These are phyloP conservation scores for Globisporangium rhizosaccharum DNA, from an alignment of 352 stramenopile species.

Conservation along the genomic window DNA sequence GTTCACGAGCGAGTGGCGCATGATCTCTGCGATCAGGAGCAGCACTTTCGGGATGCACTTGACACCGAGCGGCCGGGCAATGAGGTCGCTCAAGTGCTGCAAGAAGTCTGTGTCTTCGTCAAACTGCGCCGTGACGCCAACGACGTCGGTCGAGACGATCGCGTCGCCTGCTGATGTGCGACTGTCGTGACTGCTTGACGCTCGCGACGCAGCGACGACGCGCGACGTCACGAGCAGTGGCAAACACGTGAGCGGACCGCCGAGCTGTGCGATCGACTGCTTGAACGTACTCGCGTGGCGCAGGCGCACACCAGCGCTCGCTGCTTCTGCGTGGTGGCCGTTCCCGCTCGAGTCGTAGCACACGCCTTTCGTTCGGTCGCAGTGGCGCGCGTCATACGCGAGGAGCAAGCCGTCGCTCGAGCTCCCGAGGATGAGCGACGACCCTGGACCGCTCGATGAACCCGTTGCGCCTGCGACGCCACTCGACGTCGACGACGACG, in stretches of 20 bases:
- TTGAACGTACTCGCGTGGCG: constrained; percentile 67
- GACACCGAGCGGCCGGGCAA: constrained; percentile 63
- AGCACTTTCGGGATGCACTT: constrained; percentile 72
- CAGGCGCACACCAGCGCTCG: constrained; percentile 51
- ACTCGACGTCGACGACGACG: constrained; percentile 55
- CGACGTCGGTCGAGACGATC: background rate
- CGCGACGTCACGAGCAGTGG: constrained; percentile 47
- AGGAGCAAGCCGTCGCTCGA: constrained; percentile 54
- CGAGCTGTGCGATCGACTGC: constrained; percentile 59
- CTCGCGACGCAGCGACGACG: background rate
- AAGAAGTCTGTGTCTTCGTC: constrained; percentile 74
- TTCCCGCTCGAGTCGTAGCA: constrained; percentile 72
- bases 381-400: constrained; percentile 63
- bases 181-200: background rate
- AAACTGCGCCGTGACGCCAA: constrained; percentile 46
- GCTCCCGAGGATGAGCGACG: constrained; percentile 18
- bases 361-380: constrained; percentile 48
- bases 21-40: constrained; percentile 74
- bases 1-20: constrained; percentile 83
- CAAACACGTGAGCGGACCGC: constrained; percentile 54
- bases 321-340: constrained; percentile 52
- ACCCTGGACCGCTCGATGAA: constrained; percentile 8
- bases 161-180: background rate
- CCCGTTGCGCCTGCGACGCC: constrained; percentile 20
- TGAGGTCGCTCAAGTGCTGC: constrained; percentile 66